These are phyloP conservation scores for Aspergillus quadricinctus DNA, from an alignment of 2,329 filamentous ascomycete genomes.

Conservation along the genomic window DNA sequence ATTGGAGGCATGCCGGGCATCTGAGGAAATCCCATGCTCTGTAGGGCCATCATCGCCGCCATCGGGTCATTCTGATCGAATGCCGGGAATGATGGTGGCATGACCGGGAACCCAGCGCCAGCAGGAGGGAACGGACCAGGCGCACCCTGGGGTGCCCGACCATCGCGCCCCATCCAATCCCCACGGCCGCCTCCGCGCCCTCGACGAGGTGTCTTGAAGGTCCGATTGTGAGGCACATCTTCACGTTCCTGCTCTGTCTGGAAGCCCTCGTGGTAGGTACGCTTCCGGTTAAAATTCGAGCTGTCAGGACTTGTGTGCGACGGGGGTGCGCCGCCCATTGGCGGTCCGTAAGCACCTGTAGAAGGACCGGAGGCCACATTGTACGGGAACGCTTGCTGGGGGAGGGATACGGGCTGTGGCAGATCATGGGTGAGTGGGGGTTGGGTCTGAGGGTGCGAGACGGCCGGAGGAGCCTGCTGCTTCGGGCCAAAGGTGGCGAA, in stretches of 20 bases:
- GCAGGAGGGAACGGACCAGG: conserved; percentile 25
- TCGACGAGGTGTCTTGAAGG: conserved; percentile 44
- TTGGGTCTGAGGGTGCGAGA: conserved; percentile 20
- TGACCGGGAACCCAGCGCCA: conserved; percentile 31
- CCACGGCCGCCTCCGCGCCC: conserved; percentile 42
- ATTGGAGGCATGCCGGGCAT: conserved; percentile 45
- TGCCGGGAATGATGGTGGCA: conserved; percentile 45
- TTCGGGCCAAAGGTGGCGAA: conserved; percentile 49
- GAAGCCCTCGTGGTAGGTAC: conserved; percentile 49
- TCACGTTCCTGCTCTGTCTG: conserved; percentile 42
- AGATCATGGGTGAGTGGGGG: conserved; percentile 19
- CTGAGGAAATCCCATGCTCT: conserved; percentile 49
- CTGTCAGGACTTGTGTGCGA: conserved; percentile 18
- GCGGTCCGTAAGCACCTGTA: conserved; percentile 16
- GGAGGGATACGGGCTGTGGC: conserved; percentile 14
- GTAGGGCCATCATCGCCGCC: conserved; percentile 50
- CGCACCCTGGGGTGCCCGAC: conserved; percentile 18
- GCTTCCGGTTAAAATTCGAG: conserved; percentile 44
- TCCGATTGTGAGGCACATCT: conserved; percentile 42
- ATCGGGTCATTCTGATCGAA: conserved; percentile 56
- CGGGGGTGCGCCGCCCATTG: conserved; percentile 16
- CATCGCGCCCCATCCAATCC: conserved; percentile 34
- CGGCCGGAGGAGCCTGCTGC: conserved; percentile 25
- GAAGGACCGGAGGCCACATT: conserved; percentile 21
- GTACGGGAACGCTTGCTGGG: conserved; percentile 19